phyloP scores from a whole-genome alignment of 495 filamentous ascomycete species.

The Letharia columbiana region DNA sequence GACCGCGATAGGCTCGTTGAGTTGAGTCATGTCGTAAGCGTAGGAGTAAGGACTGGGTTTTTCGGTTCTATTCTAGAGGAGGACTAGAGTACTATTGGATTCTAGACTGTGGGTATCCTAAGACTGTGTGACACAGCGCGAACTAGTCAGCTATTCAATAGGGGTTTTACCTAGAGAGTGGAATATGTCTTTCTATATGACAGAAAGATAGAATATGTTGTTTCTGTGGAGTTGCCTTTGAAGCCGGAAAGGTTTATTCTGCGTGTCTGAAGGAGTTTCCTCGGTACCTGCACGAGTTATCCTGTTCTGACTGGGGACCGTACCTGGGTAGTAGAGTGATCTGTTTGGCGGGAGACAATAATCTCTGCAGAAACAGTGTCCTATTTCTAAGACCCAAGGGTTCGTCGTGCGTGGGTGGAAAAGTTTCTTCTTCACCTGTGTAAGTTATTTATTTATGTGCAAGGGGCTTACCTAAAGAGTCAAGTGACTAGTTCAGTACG shows the following conservation, averaged over 20 bases:
- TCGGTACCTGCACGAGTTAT: neutral
- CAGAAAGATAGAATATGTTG: neutral
- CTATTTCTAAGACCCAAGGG: neutral
- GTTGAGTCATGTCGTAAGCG: neutral
- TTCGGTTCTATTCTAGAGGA: neutral
- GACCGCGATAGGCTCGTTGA: conserved; percentile 31
- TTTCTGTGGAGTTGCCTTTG: neutral
- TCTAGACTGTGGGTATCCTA: neutral
- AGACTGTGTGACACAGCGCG: neutral
- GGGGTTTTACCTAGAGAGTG: neutral
- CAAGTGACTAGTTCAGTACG: neutral
- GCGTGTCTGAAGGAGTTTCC: neutral
- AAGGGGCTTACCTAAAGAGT: neutral
- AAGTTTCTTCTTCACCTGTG: neutral
- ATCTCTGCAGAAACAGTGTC: neutral
- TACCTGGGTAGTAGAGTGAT: neutral
- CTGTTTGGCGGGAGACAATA: neutral
- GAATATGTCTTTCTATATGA: neutral
- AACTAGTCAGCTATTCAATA: neutral
- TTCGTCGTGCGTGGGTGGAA: neutral
- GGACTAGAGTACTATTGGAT: too few relatives aligned
- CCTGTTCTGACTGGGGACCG: neutral
- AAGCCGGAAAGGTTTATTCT: neutral
- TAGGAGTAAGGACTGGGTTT: neutral
- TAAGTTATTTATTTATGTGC: neutral